phyloP scores from a whole-genome alignment of 345 rosid genomes.

The Odontarrhena argentea region DNA sequence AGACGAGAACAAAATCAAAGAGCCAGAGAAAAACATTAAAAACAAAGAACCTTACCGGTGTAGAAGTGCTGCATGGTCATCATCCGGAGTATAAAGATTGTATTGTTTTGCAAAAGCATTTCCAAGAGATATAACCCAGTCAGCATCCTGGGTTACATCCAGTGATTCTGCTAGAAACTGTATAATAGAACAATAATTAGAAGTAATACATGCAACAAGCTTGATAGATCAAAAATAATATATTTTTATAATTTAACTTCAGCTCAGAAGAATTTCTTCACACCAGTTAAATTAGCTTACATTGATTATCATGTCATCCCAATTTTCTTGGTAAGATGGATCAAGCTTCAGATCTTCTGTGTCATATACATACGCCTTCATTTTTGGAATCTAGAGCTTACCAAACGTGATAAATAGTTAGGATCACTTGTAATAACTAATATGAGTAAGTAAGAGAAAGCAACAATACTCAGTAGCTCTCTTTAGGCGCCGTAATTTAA shows the following conservation, averaged over 20 bases:
- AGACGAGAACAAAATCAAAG: conserved; percentile 24
- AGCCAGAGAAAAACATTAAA: not conserved
- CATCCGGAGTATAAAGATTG: conserved; percentile 66
- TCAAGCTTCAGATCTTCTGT: conserved; percentile 94
- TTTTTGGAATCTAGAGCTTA: conserved; percentile 99
- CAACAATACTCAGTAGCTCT: conserved; percentile 28
- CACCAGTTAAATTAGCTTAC: conserved; percentile 50
- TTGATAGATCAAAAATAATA: conserved; percentile 5
- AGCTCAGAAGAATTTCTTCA: conserved; percentile 18
- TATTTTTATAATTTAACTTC: not conserved
- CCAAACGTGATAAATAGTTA: conserved; percentile 59
- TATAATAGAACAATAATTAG: conserved; percentile 35
- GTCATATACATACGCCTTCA: conserved; percentile 97
- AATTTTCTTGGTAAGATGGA: conserved; percentile 87
- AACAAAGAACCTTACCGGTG: conserved; percentile 59
- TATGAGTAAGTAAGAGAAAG: conserved; percentile 1
- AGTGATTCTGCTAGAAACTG: conserved; percentile 97
- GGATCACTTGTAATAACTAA: conserved; percentile 32
- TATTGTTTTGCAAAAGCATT: conserved; percentile 84
- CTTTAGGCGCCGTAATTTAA: not conserved
- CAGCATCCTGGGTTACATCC: conserved; percentile 86
- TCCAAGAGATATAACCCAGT: conserved; percentile 89
- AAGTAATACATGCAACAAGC: conserved; percentile 15
- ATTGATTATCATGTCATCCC: conserved; percentile 98
- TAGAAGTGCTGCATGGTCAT: conserved; percentile 91